Percentiles rank a stretch among this genome's conserved stretches.
These are phyloP conservation scores for Ploettnerulaceae sp. DNA, from an alignment of 2,329 filamentous ascomycete species.

Conservation along the genomic window DNA sequence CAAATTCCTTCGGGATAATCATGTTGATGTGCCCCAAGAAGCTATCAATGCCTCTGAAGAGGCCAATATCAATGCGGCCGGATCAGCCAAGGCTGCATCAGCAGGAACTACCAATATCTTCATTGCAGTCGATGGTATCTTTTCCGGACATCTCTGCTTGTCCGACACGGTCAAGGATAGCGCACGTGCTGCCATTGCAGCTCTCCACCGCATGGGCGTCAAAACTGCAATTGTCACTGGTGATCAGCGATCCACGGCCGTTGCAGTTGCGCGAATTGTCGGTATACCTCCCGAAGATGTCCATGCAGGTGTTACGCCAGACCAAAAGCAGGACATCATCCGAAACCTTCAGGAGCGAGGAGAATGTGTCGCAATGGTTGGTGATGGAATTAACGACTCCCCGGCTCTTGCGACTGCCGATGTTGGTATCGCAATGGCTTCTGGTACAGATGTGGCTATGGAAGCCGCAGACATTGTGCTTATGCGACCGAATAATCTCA, in stretches of 20 bases:
- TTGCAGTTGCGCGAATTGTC: slow-evolving; percentile 76
- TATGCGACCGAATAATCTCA: slow-evolving; percentile 86
- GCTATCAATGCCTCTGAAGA: slow-evolving; percentile 60
- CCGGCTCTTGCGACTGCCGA: slow-evolving; percentile 89
- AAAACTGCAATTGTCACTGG: slow-evolving; percentile 90
- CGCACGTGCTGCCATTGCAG: slow-evolving; percentile 73
- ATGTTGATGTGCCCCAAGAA: slow-evolving; percentile 59
- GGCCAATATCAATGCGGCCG: slow-evolving; percentile 44
- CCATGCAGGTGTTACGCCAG: slow-evolving; percentile 80
- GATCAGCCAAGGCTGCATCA: slow-evolving; percentile 31
- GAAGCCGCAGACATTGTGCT: slow-evolving; percentile 94
- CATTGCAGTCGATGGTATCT: slow-evolving; percentile 76
- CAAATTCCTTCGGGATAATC: slow-evolving; percentile 66
- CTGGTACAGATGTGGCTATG: slow-evolving; percentile 94
- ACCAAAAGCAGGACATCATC: slow-evolving; percentile 86
- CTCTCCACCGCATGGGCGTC: slow-evolving; percentile 79
- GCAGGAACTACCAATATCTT: slow-evolving; percentile 88
- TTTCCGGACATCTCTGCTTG: slow-evolving; percentile 77
- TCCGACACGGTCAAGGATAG: slow-evolving; percentile 89
- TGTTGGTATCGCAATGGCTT: slow-evolving; percentile 87
- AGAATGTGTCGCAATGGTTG: slow-evolving; percentile 89
- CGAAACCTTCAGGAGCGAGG: slow-evolving; percentile 68
- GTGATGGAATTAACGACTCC: slow-evolving; percentile 97
- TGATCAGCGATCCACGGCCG: slow-evolving; percentile 78
- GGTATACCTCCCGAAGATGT: slow-evolving; percentile 74